phyloP scores from a whole-genome alignment of 805 yeast species.

The Wickerhamomyces chambardii region DNA sequence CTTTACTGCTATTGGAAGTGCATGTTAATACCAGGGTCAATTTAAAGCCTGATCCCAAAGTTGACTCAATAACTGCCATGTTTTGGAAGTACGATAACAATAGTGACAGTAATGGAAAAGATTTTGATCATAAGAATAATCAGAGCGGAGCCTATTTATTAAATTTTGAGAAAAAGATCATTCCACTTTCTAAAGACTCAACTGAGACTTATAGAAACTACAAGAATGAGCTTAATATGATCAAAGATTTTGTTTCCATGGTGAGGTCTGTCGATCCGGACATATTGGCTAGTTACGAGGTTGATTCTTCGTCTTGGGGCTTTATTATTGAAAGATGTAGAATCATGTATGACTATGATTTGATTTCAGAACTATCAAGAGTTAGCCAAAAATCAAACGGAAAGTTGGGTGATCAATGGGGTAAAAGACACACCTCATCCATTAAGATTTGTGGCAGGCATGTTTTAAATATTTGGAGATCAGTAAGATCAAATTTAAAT shows the following conservation, averaged over 20 bases:
- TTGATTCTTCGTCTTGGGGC: slow-evolving; percentile 84
- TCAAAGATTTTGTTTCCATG: slow-evolving; percentile 43
- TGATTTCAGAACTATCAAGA: slow-evolving; percentile 55
- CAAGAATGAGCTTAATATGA: slow-evolving; percentile 47
- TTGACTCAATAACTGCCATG: slow-evolving; percentile 49
- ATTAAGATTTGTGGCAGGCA: slow-evolving; percentile 74
- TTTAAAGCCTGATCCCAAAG: slow-evolving; percentile 53
- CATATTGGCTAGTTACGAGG: slow-evolving; percentile 77
- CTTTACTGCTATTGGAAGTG: slow-evolving; percentile 58
- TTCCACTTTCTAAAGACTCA: slow-evolving; percentile 1
- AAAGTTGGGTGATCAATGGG: slow-evolving; percentile 70
- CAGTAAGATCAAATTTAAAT: slow-evolving; percentile 51
- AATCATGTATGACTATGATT: slow-evolving; percentile 35
- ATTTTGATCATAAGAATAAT: slow-evolving; percentile 22
- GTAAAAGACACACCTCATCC: slow-evolving; percentile 68
- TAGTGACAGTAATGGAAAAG: slow-evolving; percentile 3
- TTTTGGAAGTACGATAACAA: slow-evolving; percentile 55
- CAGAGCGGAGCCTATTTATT: slow-evolving; percentile 29
- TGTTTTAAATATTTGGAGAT: slow-evolving; percentile 78
- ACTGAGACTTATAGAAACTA: background rate
- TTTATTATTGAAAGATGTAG: slow-evolving; percentile 63
- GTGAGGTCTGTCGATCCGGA: slow-evolving; percentile 77
- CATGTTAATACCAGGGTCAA: slow-evolving; percentile 48
- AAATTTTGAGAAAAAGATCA: slow-evolving; percentile 7
- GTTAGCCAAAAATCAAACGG: slow-evolving; percentile 33